Conservation (phyloP, 352 stramenopile genomes). For the Pythium oligandrum region DNA sequence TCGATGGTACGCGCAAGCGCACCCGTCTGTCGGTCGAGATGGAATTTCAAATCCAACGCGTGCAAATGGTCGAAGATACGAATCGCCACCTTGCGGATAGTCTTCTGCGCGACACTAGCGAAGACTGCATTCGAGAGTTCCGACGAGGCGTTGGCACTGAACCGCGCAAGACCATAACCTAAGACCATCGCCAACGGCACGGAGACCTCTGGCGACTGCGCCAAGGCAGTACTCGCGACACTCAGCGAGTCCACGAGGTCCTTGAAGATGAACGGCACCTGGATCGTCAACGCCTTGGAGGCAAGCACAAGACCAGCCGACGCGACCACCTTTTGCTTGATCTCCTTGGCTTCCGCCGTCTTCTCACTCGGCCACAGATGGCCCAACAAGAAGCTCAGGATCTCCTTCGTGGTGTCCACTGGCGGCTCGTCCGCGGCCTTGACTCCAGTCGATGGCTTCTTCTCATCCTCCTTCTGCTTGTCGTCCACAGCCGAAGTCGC, state of each 20-base stretch:
- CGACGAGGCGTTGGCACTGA: constrained; percentile 77
- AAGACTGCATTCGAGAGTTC: constrained; percentile 92
- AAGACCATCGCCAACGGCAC: constrained; percentile 68
- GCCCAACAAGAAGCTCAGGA: constrained; percentile 24
- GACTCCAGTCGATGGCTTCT: constrained; percentile 10
- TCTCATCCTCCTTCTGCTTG: constrained; percentile 11
- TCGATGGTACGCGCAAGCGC: constrained; percentile 86
- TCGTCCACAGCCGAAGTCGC: constrained; percentile 18
- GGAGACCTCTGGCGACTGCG: constrained; percentile 16
- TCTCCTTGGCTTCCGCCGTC: constrained; percentile 18
- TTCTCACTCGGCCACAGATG: constrained; percentile 37
- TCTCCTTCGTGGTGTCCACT: constrained; percentile 24
- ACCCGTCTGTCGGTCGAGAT: constrained; percentile 90
- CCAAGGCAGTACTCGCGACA: constrained; percentile 14
- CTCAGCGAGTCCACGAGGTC: constrained; percentile 81
- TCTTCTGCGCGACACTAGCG: constrained; percentile 88
- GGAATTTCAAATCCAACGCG: constrained; percentile 87
- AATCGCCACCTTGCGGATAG: constrained; percentile 87
- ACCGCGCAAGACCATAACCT: constrained; percentile 88
- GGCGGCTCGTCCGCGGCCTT: constrained; percentile 12
- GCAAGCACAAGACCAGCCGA: constrained; percentile 70
- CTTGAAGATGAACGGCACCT: constrained; percentile 95
- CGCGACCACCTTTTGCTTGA: constrained; percentile 58
- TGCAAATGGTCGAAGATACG: constrained; percentile 92
- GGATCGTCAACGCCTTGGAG: constrained; percentile 84